phyloP scores from a whole-genome alignment of 148 eudicot genomes.

The Pharnaceum exiguum region DNA sequence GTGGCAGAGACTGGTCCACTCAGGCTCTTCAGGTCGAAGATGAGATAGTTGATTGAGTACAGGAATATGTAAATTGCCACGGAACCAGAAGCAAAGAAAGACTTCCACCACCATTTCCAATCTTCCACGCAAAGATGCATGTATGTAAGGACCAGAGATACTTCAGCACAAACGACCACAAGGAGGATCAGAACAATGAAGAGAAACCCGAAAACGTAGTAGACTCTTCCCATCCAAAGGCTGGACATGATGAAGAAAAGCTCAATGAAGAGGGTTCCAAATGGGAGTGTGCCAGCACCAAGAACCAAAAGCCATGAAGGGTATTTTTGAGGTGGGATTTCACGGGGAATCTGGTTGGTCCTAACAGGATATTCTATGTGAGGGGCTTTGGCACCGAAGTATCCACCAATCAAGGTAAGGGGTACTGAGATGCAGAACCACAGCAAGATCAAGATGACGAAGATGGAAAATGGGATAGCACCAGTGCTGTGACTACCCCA shows the following conservation, averaged over 20 bases:
- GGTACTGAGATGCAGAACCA: slow-evolving; percentile 70
- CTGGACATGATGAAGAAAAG: slow-evolving; percentile 59
- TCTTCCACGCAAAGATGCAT: slow-evolving; percentile 71
- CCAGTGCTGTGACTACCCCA: slow-evolving; percentile 68
- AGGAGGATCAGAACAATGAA: slow-evolving; percentile 43
- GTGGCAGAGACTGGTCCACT: slow-evolving; percentile 56
- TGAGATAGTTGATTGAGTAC: slow-evolving; percentile 56
- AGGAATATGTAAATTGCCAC: slow-evolving; percentile 58
- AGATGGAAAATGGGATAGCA: slow-evolving; percentile 55
- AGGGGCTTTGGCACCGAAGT: slow-evolving; percentile 43
- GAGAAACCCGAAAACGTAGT: slow-evolving; percentile 56
- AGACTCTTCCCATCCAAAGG: slow-evolving; percentile 63
- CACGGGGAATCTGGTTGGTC: slow-evolving; percentile 55
- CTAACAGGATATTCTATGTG: slow-evolving; percentile 47
- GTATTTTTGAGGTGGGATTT: slow-evolving; percentile 53
- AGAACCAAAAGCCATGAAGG: slow-evolving; percentile 65
- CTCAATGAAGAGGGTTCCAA: slow-evolving; percentile 61
- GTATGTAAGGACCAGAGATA: slow-evolving; percentile 59
- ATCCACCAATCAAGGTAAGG: slow-evolving; percentile 59
- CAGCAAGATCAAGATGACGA: slow-evolving; percentile 42
- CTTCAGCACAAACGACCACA: slow-evolving; percentile 53
- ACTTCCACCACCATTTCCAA: slow-evolving; percentile 84
- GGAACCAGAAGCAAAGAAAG: slow-evolving; percentile 63
- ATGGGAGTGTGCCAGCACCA: slow-evolving; percentile 69
- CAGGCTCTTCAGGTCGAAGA: slow-evolving; percentile 51